Evolutionary conservation across 176 grass and related monocot genomes (phyloP).

Genomic region (Panicum miliaceum): DNA sequence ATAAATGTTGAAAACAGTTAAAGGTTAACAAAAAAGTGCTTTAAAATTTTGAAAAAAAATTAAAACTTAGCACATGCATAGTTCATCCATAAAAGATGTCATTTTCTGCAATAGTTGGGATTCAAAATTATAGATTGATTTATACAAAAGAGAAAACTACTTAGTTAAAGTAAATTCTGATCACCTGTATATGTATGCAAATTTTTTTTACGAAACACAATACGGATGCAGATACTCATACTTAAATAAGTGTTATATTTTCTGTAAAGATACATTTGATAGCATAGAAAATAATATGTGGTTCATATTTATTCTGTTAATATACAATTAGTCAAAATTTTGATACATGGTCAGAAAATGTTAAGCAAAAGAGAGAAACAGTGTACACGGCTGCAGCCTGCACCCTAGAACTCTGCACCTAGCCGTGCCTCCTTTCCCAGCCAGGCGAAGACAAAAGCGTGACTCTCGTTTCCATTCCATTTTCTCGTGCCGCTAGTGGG

Average conservation of each 20-base stretch:
- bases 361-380: background rate
- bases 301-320: background rate
- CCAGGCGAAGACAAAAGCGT: slow-evolving; percentile 1
- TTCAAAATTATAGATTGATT: no score
- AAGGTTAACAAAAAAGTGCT: no score
- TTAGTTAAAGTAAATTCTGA: no score
- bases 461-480: background rate
- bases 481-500: background rate
- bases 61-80: no score
- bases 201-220: no score
- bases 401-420: background rate
- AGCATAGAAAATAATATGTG: background rate
- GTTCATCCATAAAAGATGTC: no score
- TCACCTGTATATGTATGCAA: no score
- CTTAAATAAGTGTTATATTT: background rate
- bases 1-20: no score
- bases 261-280: background rate
- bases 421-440: background rate
- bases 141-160: no score
- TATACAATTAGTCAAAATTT: background rate
- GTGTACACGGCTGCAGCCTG: background rate
- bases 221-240: no score
- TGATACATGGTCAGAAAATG: background rate
- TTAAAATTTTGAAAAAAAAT: no score
- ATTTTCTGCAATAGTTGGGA: no score